Evolutionary conservation across 2,329 filamentous ascomycete genomes (phyloP), one percentile per base, ranked within the genome.

Genomic region (Sporothrix mexicana): DNA sequence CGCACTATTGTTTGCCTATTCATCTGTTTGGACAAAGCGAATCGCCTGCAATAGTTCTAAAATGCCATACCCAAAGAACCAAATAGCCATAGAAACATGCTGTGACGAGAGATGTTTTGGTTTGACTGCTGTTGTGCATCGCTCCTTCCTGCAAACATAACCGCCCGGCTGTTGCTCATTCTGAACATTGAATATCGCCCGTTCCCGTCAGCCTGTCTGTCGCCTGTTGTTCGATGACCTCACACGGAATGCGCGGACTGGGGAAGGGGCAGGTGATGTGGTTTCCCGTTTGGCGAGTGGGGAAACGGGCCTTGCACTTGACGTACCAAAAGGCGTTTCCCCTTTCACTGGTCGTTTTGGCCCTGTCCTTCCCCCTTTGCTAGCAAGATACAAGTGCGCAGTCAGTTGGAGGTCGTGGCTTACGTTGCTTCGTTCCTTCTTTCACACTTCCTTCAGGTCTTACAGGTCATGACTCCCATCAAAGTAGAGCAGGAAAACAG

Each of bases 181-280:
- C 53, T 57, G 53, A 25, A 36, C 30, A 36, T 36, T 36, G 30
- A 36, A 36, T 20, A 25, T 55, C 51, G 51, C 51, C 23, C 51
- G 23, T 55, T 55, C 51, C 51, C 25, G 9, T 55, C n/a, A 8
- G n/a, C 12, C 51, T 15, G 17, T 23, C 43, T 25, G 55, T 41
- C n/a, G 64, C 43, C 43, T 68, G 45, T 47, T 68, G 64, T 30
- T 55, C 49, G 30, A 69, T 55, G 67, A 69, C 53, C 69, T 59
- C 59, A 55, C 59, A 71, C 59, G 70, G 70, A 71, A 71, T 45
- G 59, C 70, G 70, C 70, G 70, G 70, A 59, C 57, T 53, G 47
- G 47, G 47, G 66, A 6, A 30, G 36, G 67, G 53, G 23, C 55
- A 64, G 55, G 55, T 71, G 69, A 71, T 59, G 53, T 59, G 67